Percentiles rank a stretch among this genome's conserved stretches.
phyloP scores from a whole-genome alignment of 345 rosid genomes.

The Cochlearia excelsa region DNA sequence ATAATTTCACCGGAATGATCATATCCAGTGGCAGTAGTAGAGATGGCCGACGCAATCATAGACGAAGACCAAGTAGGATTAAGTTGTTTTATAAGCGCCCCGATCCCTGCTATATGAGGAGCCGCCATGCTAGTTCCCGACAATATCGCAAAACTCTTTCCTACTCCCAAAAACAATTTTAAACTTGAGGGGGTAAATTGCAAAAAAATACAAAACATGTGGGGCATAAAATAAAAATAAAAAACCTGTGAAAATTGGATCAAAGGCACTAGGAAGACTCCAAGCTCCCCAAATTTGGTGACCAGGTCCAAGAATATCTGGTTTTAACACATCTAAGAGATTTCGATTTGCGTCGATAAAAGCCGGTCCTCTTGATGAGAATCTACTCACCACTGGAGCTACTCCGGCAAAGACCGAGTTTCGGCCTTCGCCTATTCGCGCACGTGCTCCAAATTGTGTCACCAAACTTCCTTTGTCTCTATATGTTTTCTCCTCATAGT shows the following conservation, averaged over 20 bases:
- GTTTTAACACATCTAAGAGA: conserved; percentile 69
- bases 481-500: conserved; percentile 54
- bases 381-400: conserved; percentile 65
- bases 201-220: conserved; percentile 8
- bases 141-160: conserved; percentile 59
- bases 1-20: conserved; percentile 54
- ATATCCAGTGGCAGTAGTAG: conserved; percentile 60
- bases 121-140: conserved; percentile 96
- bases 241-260: conserved; percentile 53
- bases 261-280: conserved; percentile 71
- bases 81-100: conserved; percentile 65
- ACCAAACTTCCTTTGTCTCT: conserved; percentile 45
- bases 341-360: conserved; percentile 42
- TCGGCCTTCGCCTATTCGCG: conserved; percentile 65
- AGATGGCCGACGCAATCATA: conserved; percentile 75
- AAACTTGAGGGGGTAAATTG: not conserved
- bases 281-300: conserved; percentile 94
- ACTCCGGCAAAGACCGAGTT: conserved; percentile 45
- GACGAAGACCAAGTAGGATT: conserved; percentile 78
- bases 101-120: conserved; percentile 71
- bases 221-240: not conserved
- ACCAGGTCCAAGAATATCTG: conserved; percentile 85
- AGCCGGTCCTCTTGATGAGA: conserved; percentile 84
- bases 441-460: conserved; percentile 45
- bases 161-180: conserved; percentile 31